phyloP scores from a whole-genome alignment of 495 filamentous ascomycete species.

The Lentithecium fluviatile region DNA sequence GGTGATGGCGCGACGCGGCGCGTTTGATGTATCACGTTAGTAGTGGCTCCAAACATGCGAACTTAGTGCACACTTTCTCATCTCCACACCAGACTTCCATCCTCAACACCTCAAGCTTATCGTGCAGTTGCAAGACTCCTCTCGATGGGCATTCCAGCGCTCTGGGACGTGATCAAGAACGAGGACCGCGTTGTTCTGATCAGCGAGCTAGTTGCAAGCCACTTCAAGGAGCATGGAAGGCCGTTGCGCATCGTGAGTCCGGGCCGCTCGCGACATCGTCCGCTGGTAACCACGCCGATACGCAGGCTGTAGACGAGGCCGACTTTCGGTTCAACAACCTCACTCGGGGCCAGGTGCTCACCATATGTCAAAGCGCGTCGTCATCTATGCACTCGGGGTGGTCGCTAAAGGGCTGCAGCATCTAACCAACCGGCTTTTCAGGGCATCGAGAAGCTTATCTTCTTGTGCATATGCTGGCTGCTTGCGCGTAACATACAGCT shows the following conservation, averaged over 20 bases:
- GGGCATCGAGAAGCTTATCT: slow-evolving; percentile 37
- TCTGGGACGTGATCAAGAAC: slow-evolving; percentile 37
- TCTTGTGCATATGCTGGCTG: slow-evolving; percentile 30
- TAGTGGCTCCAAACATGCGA: too few relatives aligned
- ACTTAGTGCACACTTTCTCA: too few relatives aligned
- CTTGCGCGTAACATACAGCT: slow-evolving; percentile 37
- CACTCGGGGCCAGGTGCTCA: slow-evolving; percentile 23
- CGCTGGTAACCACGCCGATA: too few relatives aligned
- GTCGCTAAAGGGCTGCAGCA: slow-evolving; percentile 2
- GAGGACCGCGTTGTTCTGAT: slow-evolving; percentile 24
- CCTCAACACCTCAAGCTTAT: too few relatives aligned
- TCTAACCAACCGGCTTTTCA: slow-evolving; percentile 30
- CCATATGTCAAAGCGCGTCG: slow-evolving; percentile 30
- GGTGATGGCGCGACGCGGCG: too few relatives aligned
- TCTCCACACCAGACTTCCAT: too few relatives aligned
- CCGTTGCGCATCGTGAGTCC: slow-evolving; percentile 28
- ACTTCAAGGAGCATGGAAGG: slow-evolving; percentile 22
- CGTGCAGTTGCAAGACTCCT: too few relatives aligned
- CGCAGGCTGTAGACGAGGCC: slow-evolving; percentile 35
- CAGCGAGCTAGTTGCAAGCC: slow-evolving; percentile 28
- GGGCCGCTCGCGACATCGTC: too few relatives aligned
- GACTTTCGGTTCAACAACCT: slow-evolving; percentile 40
- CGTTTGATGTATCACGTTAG: too few relatives aligned
- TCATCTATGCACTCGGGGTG: neutral
- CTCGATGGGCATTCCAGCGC: slow-evolving; percentile 15